phyloP scores from a whole-genome alignment of 345 rosid genomes.

The Combretum micranthum region DNA sequence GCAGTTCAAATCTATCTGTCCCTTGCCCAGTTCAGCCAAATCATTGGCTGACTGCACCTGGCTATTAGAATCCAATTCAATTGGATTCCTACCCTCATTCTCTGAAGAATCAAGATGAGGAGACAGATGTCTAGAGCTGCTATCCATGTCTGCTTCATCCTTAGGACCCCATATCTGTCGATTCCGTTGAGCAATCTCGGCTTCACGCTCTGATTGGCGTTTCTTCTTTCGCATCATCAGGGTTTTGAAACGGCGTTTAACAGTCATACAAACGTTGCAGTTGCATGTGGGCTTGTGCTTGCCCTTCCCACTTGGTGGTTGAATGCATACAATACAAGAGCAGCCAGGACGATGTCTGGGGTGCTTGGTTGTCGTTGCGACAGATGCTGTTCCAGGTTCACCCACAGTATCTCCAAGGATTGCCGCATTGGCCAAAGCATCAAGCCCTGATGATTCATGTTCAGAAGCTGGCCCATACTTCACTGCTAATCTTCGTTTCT shows the following conservation, averaged over 20 bases:
- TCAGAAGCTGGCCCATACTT: conserved; percentile 36
- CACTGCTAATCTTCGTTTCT: conserved; percentile 49
- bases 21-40: conserved; percentile 37
- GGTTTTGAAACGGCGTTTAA: conserved; percentile 87
- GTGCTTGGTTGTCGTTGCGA: conserved; percentile 91
- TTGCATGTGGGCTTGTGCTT: conserved; percentile 96
- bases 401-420: conserved; percentile 46
- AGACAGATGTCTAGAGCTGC: conserved; percentile 42
- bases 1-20: conserved; percentile 69
- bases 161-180: conserved; percentile 39
- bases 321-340: conserved; percentile 96
- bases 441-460: conserved; percentile 56
- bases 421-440: conserved; percentile 75
- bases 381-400: conserved; percentile 41
- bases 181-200: conserved; percentile 75
- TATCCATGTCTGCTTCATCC: conserved; percentile 76
- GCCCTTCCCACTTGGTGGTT: conserved; percentile 96
- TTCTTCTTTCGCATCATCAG: conserved; percentile 91
- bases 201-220: conserved; percentile 76
- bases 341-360: conserved; percentile 96
- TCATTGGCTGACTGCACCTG: conserved; percentile 31
- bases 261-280: conserved; percentile 80
- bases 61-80: conserved; percentile 41
- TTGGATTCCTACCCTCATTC: conserved; percentile 37
- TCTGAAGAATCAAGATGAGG: conserved; percentile 34